Evolutionary conservation across 192 early-diverging fungal species (phyloP).

Genomic region (Coemansia sp.): DNA sequence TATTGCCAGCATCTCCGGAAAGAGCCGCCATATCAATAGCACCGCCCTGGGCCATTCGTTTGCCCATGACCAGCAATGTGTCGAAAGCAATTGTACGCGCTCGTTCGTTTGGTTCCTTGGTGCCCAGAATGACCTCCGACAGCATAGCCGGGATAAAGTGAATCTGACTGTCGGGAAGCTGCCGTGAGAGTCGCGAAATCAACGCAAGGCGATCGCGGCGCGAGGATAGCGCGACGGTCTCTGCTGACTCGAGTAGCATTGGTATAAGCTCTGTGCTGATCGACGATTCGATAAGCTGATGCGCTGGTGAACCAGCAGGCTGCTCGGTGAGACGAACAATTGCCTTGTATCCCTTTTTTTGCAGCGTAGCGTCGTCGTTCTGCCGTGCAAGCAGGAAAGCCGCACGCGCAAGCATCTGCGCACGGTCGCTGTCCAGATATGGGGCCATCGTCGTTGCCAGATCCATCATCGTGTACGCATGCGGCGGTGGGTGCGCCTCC

Average conservation of each 20-base stretch:
- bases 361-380: constrained; percentile 71
- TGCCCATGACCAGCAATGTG: constrained; percentile 83
- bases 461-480: constrained; percentile 86
- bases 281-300: constrained; percentile 29
- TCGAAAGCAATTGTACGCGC: constrained; percentile 81
- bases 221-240: constrained; percentile 65
- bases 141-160: constrained; percentile 85
- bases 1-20: constrained; percentile 19
- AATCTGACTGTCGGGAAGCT: constrained; percentile 65
- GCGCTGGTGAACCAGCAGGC: constrained; percentile 27
- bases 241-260: constrained; percentile 74
- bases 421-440: constrained; percentile 69
- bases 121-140: constrained; percentile 88
- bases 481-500: constrained; percentile 62
- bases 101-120: constrained; percentile 93
- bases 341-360: constrained; percentile 96
- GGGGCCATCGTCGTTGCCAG: constrained; percentile 73
- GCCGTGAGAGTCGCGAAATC: constrained; percentile 64
- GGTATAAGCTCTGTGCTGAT: constrained; percentile 68
- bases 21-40: constrained; percentile 42
- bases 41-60: constrained; percentile 81
- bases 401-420: constrained; percentile 59
- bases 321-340: constrained; percentile 57
- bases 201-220: constrained; percentile 78
- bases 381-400: constrained; percentile 52